Evolutionary conservation across 164 flowering plant species (phyloP).

Genomic region (Malania oleifera): DNA sequence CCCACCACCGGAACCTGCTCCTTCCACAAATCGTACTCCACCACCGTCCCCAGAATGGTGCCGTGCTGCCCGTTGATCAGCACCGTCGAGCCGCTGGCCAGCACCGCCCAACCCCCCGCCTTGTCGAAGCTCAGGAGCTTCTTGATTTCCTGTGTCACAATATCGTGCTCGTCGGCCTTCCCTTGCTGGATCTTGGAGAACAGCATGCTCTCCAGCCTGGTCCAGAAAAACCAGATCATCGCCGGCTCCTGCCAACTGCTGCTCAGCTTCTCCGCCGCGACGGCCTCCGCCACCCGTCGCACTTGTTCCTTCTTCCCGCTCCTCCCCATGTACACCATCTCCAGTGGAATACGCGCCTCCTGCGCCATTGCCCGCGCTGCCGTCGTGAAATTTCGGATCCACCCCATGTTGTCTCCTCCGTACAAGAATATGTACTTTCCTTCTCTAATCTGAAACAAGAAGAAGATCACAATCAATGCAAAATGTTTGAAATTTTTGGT

Average conservation of each 20-base stretch:
- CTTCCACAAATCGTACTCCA: slow-evolving; percentile 19
- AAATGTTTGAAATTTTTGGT: no score
- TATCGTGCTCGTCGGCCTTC: slow-evolving; percentile 8
- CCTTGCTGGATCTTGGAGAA: slow-evolving; percentile 8
- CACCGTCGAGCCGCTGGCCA: slow-evolving; percentile 1
- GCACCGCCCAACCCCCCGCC: slow-evolving; percentile 6
- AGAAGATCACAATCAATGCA: no score
- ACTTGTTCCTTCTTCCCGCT: slow-evolving; percentile 5
- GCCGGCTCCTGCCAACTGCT: not conserved
- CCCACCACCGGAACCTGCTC: slow-evolving; percentile 3
- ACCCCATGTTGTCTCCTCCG: slow-evolving; percentile 5
- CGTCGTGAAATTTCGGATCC: slow-evolving; percentile 3
- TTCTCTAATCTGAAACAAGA: not conserved
- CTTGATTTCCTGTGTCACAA: slow-evolving; percentile 1
- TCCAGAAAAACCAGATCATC: slow-evolving; percentile 6
- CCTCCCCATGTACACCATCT: slow-evolving; percentile 8
- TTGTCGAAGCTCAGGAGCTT: slow-evolving; percentile 10
- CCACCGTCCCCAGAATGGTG: not conserved
- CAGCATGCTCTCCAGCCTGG: slow-evolving; percentile 7
- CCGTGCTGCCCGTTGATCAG: slow-evolving; percentile 5
- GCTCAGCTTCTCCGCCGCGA: slow-evolving; percentile 5
- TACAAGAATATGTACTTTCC: slow-evolving; percentile 1
- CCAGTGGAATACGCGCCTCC: not conserved
- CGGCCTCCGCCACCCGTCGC: not conserved
- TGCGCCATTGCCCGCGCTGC: not conserved